Evolutionary conservation across 176 grass and related monocot species (phyloP).

Genomic region (Oryza officinalis): DNA sequence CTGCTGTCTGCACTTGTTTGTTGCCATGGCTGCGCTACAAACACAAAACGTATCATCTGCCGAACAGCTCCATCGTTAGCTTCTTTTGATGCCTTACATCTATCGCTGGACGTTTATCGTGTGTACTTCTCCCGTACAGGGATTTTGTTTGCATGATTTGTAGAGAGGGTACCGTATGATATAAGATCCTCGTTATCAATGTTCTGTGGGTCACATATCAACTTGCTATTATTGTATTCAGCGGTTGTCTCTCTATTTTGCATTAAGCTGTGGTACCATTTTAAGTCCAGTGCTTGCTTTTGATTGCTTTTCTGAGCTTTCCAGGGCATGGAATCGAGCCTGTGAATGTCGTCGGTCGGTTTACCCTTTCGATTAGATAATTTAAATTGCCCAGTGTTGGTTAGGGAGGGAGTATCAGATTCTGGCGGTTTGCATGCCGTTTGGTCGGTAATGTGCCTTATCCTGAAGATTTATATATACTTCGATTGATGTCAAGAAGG

Average conservation of each 20-base stretch:
- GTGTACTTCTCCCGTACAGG: not conserved
- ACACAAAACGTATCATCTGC: not conserved
- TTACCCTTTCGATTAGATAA: not conserved
- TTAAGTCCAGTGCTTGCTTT: not conserved
- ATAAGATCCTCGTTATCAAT: not conserved
- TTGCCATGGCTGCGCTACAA: conserved; percentile 11
- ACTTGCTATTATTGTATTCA: conserved; percentile 17
- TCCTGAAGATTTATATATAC: not conserved
- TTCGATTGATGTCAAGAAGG: not conserved
- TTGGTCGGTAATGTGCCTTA: not conserved
- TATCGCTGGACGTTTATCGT: not conserved
- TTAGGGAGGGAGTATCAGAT: not conserved
- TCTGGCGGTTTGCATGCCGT: not conserved
- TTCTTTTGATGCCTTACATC: conserved; percentile 31
- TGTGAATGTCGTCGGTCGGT: not conserved
- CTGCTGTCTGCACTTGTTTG: not conserved
- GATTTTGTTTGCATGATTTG: conserved; percentile 21
- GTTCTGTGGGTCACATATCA: conserved; percentile 12
- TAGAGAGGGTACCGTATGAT: conserved; percentile 7
- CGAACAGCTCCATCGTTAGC: conserved; percentile 7
- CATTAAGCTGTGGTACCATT: conserved; percentile 17
- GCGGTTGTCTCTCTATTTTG: not conserved
- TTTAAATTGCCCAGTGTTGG: not conserved
- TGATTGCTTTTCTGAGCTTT: not conserved
- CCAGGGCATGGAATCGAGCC: not conserved